Conservation (phyloP, 2,329 filamentous ascomycete species). For the Shiraia sp. region DNA sequence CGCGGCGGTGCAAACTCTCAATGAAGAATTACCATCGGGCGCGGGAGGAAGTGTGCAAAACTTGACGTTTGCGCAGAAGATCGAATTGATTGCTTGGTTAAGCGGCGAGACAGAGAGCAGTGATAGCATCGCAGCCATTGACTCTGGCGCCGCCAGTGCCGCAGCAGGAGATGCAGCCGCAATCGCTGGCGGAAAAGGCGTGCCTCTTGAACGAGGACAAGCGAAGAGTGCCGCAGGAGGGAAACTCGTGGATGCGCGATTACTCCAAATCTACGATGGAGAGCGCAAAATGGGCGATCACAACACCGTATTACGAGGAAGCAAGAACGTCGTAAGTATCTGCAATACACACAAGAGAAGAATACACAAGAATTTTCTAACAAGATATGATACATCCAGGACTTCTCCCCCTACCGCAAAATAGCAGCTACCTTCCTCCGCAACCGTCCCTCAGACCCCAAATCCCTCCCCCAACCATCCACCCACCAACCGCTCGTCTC, state of each 20-base stretch:
- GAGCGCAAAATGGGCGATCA: slow-evolving; percentile 92
- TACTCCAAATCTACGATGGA: slow-evolving; percentile 87
- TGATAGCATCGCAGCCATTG: slow-evolving; percentile 87
- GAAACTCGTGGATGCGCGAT: slow-evolving; percentile 69
- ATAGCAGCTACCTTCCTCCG: slow-evolving; percentile 76
- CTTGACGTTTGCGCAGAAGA: slow-evolving; percentile 84
- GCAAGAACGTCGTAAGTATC: slow-evolving; percentile 77
- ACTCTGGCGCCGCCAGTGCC: slow-evolving; percentile 59
- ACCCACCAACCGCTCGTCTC: slow-evolving; percentile 43
- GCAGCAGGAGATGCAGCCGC: slow-evolving; percentile 57
- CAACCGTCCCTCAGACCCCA: slow-evolving; percentile 48
- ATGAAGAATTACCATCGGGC: slow-evolving; percentile 70
- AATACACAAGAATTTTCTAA: too few relatives aligned
- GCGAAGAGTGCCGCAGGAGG: slow-evolving; percentile 35
- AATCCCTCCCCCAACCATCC: slow-evolving; percentile 29
- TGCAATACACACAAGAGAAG: too few relatives aligned
- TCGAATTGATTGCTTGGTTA: slow-evolving; percentile 92
- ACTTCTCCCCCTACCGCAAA: slow-evolving; percentile 93
- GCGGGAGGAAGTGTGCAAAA: slow-evolving; percentile 76
- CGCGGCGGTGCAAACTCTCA: slow-evolving; percentile 76
- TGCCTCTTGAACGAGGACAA: slow-evolving; percentile 44
- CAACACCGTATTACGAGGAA: slow-evolving; percentile 82
- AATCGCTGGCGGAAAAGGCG: slow-evolving; percentile 54
- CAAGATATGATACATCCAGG: too few relatives aligned
- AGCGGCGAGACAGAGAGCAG: slow-evolving; percentile 79